phyloP scores from a whole-genome alignment of 2,329 filamentous ascomycete genomes.

The Fusarium palustre region DNA sequence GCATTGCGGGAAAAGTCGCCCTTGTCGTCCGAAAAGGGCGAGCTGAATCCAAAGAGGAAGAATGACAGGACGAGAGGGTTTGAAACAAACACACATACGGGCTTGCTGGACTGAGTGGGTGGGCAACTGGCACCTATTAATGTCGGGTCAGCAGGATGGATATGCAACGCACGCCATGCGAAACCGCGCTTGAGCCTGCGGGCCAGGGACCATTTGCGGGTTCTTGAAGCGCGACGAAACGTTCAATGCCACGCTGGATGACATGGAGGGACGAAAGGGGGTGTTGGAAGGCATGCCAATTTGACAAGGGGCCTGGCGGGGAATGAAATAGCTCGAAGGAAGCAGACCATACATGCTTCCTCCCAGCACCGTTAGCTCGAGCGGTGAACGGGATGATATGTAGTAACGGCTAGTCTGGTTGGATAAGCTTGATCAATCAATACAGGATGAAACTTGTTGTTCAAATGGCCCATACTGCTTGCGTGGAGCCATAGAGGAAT shows the following conservation, averaged over 20 bases:
- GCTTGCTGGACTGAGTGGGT: slow-evolving; percentile 39
- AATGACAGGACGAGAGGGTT: slow-evolving; percentile 39
- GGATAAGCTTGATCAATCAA: neutral
- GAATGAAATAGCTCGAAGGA: slow-evolving; percentile 32
- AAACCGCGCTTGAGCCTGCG: slow-evolving; percentile 43
- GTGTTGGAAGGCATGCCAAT: slow-evolving; percentile 35
- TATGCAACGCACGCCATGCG: slow-evolving; percentile 43
- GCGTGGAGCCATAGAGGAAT: slow-evolving; percentile 23
- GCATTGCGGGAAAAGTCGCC: slow-evolving; percentile 44
- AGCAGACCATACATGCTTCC: slow-evolving; percentile 35
- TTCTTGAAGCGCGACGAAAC: slow-evolving; percentile 41
- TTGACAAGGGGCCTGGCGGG: slow-evolving; percentile 39
- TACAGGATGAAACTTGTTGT: slow-evolving; percentile 2
- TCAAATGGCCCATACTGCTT: slow-evolving; percentile 1
- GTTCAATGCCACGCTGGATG: slow-evolving; percentile 47
- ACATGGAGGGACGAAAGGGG: slow-evolving; percentile 45
- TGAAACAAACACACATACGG: slow-evolving; percentile 45
- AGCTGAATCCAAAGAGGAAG: slow-evolving; percentile 31
- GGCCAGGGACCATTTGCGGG: slow-evolving; percentile 39
- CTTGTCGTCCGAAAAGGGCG: slow-evolving; percentile 43
- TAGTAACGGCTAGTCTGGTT: slow-evolving; percentile 13
- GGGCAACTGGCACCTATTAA: slow-evolving; percentile 48
- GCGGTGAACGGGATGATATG: slow-evolving; percentile 34
- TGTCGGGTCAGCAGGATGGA: slow-evolving; percentile 44
- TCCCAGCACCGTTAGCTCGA: slow-evolving; percentile 36